Percentiles rank a stretch among this genome's conserved stretches.
Evolutionary conservation across 164 flowering plant species (phyloP).

Genomic region (Litsea cubeba): DNA sequence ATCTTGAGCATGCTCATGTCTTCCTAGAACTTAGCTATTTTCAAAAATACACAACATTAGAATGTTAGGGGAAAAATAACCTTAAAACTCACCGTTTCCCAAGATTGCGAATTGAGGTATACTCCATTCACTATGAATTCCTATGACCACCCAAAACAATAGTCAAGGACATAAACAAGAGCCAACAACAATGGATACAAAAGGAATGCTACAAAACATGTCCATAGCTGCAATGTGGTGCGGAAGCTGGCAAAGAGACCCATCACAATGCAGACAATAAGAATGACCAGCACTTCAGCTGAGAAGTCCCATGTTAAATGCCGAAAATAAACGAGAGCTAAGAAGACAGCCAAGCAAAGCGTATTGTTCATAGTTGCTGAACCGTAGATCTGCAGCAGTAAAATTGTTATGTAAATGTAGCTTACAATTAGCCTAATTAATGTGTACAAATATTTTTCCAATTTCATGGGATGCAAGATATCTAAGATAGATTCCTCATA

Average conservation of each 20-base stretch:
- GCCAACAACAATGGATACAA: constrained; percentile 69
- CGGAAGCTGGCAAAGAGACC: constrained; percentile 63
- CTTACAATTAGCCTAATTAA: background rate
- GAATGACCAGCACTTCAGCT: constrained; percentile 62
- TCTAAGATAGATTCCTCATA: background rate
- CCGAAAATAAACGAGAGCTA: constrained; percentile 58
- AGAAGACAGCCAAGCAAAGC: constrained; percentile 61
- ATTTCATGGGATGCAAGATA: too few relatives aligned
- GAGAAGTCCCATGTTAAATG: constrained; percentile 80
- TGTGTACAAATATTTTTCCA: too few relatives aligned
- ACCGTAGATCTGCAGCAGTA: constrained; percentile 59
- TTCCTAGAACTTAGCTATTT: background rate
- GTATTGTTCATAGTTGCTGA: constrained; percentile 72
- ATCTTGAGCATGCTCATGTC: background rate
- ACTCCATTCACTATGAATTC: background rate
- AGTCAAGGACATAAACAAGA: constrained; percentile 72
- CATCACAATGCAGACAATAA: constrained; percentile 60
- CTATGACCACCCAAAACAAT: constrained; percentile 62
- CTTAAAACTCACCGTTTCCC: background rate
- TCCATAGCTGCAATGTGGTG: constrained; percentile 73
- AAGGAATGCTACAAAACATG: constrained; percentile 43
- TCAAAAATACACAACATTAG: too few relatives aligned
- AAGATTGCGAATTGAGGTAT: background rate
- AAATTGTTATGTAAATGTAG: background rate
- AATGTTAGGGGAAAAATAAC: too few relatives aligned